phyloP scores from a whole-genome alignment of 1,284 basidiomycete genomes.

The Sphagnurus paluster region DNA sequence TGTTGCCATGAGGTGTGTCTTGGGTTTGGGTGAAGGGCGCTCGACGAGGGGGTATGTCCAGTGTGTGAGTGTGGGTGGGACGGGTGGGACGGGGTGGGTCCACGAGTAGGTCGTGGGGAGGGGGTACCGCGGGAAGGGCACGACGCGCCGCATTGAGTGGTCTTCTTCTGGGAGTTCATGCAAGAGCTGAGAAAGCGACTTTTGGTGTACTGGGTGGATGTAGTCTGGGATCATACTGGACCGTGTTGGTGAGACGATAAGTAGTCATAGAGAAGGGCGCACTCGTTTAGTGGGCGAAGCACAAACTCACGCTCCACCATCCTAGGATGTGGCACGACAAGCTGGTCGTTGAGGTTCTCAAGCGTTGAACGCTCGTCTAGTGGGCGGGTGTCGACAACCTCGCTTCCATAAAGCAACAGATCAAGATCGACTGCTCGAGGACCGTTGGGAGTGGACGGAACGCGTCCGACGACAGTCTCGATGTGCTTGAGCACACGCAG shows the following conservation, averaged over 20 bases:
- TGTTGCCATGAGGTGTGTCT: slow-evolving; percentile 89
- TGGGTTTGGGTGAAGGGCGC: slow-evolving; percentile 20
- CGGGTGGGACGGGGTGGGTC: slow-evolving; percentile 22
- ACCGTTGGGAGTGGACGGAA: slow-evolving; percentile 81
- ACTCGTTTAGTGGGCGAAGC: slow-evolving; percentile 87
- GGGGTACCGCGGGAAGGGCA: slow-evolving; percentile 61
- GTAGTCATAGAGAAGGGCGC: slow-evolving; percentile 29
- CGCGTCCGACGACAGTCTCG: slow-evolving; percentile 79
- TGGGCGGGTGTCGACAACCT: slow-evolving; percentile 59
- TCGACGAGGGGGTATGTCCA: slow-evolving; percentile 46
- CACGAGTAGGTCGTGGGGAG: slow-evolving; percentile 23
- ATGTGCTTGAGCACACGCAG: slow-evolving; percentile 74
- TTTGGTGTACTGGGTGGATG: slow-evolving; percentile 58
- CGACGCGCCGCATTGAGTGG: slow-evolving; percentile 61
- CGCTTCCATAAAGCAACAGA: slow-evolving; percentile 78
- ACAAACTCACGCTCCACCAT: slow-evolving; percentile 91
- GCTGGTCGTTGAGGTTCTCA: slow-evolving; percentile 59
- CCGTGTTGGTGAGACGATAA: slow-evolving; percentile 2
- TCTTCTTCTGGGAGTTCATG: slow-evolving; percentile 32
- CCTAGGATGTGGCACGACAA: slow-evolving; percentile 85
- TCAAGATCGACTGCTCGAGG: slow-evolving; percentile 93
- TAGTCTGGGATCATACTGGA: slow-evolving; percentile 71
- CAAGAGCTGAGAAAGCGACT: slow-evolving; percentile 50
- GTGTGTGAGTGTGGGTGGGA: slow-evolving; percentile 52
- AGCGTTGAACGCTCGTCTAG: slow-evolving; percentile 36